Conservation (phyloP, 192 early-diverging fungal genomes). For the Radiomyces spectabilis region DNA sequence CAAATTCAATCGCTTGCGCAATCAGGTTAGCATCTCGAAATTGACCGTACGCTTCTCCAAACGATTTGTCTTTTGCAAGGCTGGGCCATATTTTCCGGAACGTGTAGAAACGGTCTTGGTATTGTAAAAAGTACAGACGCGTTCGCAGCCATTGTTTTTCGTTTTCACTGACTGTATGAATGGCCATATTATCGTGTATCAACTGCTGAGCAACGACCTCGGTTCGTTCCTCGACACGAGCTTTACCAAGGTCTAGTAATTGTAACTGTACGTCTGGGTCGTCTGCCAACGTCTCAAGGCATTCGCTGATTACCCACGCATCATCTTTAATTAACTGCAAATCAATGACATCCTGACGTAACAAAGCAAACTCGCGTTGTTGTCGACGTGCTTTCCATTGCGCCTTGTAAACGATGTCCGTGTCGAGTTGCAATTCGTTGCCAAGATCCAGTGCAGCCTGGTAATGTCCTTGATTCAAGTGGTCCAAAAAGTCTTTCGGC, state of each 20-base stretch:
- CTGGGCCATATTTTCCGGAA: slow-evolving; percentile 42
- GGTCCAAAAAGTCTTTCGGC: slow-evolving; percentile 42
- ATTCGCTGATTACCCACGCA: slow-evolving; percentile 50
- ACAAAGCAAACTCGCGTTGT: slow-evolving; percentile 21
- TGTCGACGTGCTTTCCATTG: slow-evolving; percentile 37
- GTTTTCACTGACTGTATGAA: slow-evolving; percentile 12
- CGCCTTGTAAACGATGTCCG: slow-evolving; percentile 56
- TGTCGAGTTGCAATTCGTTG: slow-evolving; percentile 36
- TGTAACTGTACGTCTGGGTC: slow-evolving; percentile 20
- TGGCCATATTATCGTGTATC: slow-evolving; percentile 1
- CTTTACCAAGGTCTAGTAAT: slow-evolving; percentile 46
- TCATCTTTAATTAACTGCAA: slow-evolving; percentile 47
- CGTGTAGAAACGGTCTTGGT: slow-evolving; percentile 55
- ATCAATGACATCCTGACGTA: slow-evolving; percentile 23
- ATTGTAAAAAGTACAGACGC: slow-evolving; percentile 49
- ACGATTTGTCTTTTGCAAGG: slow-evolving; percentile 5
- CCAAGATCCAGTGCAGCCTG: slow-evolving; percentile 51
- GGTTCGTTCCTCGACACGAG: slow-evolving; percentile 12
- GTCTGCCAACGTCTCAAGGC: slow-evolving; percentile 33
- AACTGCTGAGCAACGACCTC: slow-evolving; percentile 16
- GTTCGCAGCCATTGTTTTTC: slow-evolving; percentile 37
- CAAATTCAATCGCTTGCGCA: slow-evolving; percentile 47
- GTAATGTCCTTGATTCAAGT: slow-evolving; percentile 44
- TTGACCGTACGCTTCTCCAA: slow-evolving; percentile 37
- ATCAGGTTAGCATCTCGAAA: slow-evolving; percentile 63